These are phyloP conservation scores for Buxus sempervirens DNA, from an alignment of 164 flowering plant species.

Conservation along the genomic window DNA sequence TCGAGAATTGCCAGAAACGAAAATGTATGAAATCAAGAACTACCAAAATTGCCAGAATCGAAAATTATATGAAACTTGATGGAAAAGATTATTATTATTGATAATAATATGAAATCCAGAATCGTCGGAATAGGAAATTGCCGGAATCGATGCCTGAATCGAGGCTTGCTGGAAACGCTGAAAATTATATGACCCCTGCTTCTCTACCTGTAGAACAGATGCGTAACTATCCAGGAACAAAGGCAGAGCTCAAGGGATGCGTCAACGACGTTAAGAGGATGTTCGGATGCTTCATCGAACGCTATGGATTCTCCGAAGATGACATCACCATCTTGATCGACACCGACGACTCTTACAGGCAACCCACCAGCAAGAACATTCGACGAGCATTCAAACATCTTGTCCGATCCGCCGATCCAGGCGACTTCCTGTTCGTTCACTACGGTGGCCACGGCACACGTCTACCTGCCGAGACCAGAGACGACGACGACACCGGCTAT, in stretches of 20 bases:
- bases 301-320: constrained; percentile 64
- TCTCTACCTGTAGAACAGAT: too few species aligned
- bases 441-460: constrained; percentile 98
- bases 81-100: too few species aligned
- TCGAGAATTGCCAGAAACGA: too few species aligned
- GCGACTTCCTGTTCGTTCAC: constrained; percentile 78
- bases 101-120: too few species aligned
- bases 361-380: constrained; percentile 93
- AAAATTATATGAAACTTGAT: too few species aligned
- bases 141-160: too few species aligned
- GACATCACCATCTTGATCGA: constrained; percentile 80
- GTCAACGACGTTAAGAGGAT: constrained; percentile 80
- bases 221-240: constrained; percentile 85
- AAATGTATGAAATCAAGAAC: too few species aligned
- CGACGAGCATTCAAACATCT: constrained; percentile 50
- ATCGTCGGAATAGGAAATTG: too few species aligned
- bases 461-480: constrained; percentile 93
- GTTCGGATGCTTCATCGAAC: constrained; percentile 51
- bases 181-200: too few species aligned
- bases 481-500: too few species aligned
- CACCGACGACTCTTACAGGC: constrained; percentile 60
- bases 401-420: constrained; percentile 49
- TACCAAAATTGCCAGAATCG: too few species aligned
- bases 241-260: constrained; percentile 91
- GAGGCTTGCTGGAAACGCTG: too few species aligned